Evolutionary conservation across 495 filamentous ascomycete genomes (phyloP).

Genomic region (Thermothielavioides terrestris): DNA sequence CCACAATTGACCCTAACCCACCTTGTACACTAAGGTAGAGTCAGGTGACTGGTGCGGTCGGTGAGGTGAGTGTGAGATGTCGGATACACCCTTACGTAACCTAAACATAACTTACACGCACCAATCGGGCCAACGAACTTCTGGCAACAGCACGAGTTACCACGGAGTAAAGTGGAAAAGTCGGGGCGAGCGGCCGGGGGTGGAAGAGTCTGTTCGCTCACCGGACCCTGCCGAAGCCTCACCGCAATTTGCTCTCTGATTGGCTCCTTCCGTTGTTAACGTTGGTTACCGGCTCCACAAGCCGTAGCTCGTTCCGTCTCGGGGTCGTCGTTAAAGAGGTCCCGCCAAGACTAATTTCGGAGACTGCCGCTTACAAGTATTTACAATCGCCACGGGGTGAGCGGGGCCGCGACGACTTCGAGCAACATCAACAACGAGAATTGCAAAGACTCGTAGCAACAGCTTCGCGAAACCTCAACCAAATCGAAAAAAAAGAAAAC

Average conservation of each 20-base stretch:
- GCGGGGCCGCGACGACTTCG: too few relatives aligned
- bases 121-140: not conserved
- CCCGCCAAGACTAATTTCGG: too few relatives aligned
- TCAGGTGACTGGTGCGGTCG: slow-evolving; percentile 1
- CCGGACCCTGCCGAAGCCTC: slow-evolving; percentile 27
- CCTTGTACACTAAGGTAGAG: not conserved
- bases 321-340: not conserved
- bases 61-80: too few relatives aligned
- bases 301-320: not conserved
- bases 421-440: too few relatives aligned
- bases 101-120: not conserved
- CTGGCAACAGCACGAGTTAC: too few relatives aligned
- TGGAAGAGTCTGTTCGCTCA: slow-evolving; percentile 19
- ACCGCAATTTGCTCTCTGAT: slow-evolving; percentile 26
- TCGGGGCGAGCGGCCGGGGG: slow-evolving; percentile 6
- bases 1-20: slow-evolving; percentile 6
- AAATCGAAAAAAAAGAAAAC: too few relatives aligned
- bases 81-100: slow-evolving; percentile 6
- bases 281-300: slow-evolving; percentile 12
- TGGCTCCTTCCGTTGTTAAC: slow-evolving; percentile 7
- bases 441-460: too few relatives aligned
- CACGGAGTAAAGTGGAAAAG: too few relatives aligned
- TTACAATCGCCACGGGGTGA: too few relatives aligned
- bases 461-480: too few relatives aligned
- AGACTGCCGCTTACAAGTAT: too few relatives aligned